Base-by-base conservation (phyloP, 345 rosid genomes). In the Combretum micranthum region DNA sequence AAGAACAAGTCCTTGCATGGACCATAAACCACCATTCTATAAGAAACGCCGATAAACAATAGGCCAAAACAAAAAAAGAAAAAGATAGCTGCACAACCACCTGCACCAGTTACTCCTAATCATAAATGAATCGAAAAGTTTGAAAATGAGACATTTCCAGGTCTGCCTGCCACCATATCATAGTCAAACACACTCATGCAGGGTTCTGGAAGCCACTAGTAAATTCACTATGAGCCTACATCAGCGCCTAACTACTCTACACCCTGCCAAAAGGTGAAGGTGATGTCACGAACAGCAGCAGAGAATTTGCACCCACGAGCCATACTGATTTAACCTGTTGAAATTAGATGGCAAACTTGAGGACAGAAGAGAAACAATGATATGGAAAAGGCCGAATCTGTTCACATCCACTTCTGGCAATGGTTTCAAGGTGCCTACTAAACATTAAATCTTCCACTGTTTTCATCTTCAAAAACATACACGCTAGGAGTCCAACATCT, bases 401-500 rank as follows among this genome's bases (percentile, higher is more conserved):
- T 58, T 73, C 56, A 32, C 45, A 59, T 52, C 64, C 50, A 54
- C 55, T 62, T 69, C 63, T 44, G 50, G 71, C 19, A 46, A 39
- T 47, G 18, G 53, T 56, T 55, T 60, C 65, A 13, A 49, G 55
- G 68, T 44, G 58, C 21, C 55, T 61, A 49, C 55, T 51, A 61
- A 62, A 54, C 47, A 63, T 46, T 59, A 58, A 32, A 5, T 7
- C 9, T 26, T 50, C 61, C 51, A 56, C 73, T 60, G 46, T 60
- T 64, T 68, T 71, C 62, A 65, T 67, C 70, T 52, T 69, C 63
- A 19, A 53, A 39, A 47, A 46, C 44, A 46, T 16, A 18, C 23
- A 20, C 52, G 22, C 84, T 85, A 86, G 3, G 85, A 86, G 63
- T 86, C 93, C 73, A 80, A 48, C 93, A 86, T 86, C 75, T 86